A percentile compares a stretch with the other conserved stretches of the same genome.
Conservation (phyloP, 2,329 filamentous ascomycete species). For the Ambrosiella beaveri region DNA sequence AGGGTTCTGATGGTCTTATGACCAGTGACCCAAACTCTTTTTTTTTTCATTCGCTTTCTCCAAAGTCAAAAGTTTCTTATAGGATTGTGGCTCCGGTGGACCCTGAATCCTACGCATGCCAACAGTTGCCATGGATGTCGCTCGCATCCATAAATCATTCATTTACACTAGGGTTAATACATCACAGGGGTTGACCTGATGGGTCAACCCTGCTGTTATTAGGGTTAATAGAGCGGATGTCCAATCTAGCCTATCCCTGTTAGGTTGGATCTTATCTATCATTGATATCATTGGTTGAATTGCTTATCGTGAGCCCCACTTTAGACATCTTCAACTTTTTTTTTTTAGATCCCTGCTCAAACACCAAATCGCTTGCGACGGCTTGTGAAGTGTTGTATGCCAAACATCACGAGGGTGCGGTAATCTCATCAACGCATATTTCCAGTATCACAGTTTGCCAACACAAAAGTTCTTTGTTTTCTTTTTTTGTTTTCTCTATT, state of each 20-base stretch:
- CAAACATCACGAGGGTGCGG: neutral
- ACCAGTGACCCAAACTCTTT: neutral
- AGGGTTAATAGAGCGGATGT: neutral
- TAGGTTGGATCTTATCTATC: neutral
- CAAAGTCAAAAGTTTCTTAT: neutral
- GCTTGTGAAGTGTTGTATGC: neutral
- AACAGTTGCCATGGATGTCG: too few species aligned
- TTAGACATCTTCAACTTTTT: constrained; percentile 5
- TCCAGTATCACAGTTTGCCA: neutral
- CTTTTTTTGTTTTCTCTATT: neutral
- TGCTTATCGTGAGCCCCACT: constrained; percentile 8
- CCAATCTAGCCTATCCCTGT: neutral
- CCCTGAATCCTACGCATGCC: neutral
- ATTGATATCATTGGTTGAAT: constrained; percentile 2
- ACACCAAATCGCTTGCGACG: neutral
- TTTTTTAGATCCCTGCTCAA: constrained; percentile 8
- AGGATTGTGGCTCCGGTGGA: neutral
- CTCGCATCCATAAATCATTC: too few species aligned
- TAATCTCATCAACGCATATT: neutral
- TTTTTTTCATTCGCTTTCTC: neutral
- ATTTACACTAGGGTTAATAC: neutral
- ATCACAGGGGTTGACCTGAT: neutral
- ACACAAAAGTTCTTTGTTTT: neutral
- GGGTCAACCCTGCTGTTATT: neutral
- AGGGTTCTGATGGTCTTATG: too few species aligned